A percentile compares a stretch with the other conserved stretches of the same genome.
phyloP scores from a whole-genome alignment of 2,329 filamentous ascomycete genomes.

The Macrophomina pseudophaseolina region DNA sequence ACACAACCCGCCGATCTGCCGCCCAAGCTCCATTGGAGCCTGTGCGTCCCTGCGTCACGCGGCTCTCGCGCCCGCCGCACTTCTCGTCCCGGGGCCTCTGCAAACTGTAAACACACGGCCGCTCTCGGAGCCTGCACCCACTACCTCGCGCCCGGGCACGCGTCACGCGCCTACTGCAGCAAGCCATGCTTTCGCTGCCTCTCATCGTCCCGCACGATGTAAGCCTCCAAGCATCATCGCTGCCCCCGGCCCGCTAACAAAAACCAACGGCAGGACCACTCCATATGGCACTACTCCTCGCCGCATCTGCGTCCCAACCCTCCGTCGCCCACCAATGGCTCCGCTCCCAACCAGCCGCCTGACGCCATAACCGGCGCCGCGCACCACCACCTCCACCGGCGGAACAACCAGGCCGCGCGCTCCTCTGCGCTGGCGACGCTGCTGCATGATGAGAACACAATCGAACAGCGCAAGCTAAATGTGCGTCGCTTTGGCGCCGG shows the following conservation, averaged over 20 bases:
- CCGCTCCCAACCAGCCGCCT: conserved; percentile 30
- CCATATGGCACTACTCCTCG: conserved; percentile 24
- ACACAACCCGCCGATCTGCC: conserved; percentile 14
- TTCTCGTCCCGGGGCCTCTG: background rate
- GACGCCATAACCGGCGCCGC: conserved; percentile 30
- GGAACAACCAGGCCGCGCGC: conserved; percentile 47
- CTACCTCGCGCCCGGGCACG: conserved; percentile 1
- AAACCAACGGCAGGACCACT: conserved; percentile 11
- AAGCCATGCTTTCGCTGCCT: conserved; percentile 36
- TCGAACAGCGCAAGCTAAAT: conserved; percentile 77
- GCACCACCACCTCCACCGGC: conserved; percentile 32
- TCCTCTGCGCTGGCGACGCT: conserved; percentile 72
- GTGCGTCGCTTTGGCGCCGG: conserved; percentile 84
- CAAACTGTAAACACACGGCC: conserved; percentile 13
- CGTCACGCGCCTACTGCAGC: conserved; percentile 9
- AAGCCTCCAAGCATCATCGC: conserved; percentile 23
- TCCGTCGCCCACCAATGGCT: conserved; percentile 36
- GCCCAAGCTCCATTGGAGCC: conserved; percentile 9
- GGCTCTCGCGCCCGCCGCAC: conserved; percentile 3
- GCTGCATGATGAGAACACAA: conserved; percentile 74
- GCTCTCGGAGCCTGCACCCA: background rate
- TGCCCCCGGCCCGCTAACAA: conserved; percentile 24
- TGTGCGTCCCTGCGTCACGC: conserved; percentile 18
- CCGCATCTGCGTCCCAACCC: conserved; percentile 17
- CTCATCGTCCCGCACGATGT: conserved; percentile 36